A percentile compares a stretch with the other conserved stretches of the same genome.
Evolutionary conservation across 768 basidiomycete genomes (phyloP).

Genomic region (Lactarius tabidus): DNA sequence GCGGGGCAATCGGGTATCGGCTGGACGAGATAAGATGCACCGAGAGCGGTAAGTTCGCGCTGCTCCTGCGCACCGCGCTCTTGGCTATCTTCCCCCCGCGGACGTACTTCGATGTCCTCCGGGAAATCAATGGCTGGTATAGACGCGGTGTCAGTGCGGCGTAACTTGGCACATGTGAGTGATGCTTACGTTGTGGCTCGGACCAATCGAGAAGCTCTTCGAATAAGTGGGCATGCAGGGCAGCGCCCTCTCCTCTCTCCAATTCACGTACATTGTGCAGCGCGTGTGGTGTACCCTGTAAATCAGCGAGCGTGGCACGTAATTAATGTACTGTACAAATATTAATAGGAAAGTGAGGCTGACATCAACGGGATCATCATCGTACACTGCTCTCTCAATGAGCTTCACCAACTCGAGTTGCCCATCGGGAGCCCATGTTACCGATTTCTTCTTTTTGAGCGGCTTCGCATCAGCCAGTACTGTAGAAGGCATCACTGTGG

Average conservation of each 20-base stretch:
- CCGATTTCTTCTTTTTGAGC: slow-evolving; percentile 68
- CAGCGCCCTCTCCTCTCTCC: slow-evolving; percentile 84
- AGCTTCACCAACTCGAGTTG: slow-evolving; percentile 69
- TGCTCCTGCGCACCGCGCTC: slow-evolving; percentile 71
- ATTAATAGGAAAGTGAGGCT: slow-evolving; percentile 46
- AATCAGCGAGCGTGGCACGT: slow-evolving; percentile 35
- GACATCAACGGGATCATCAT: slow-evolving; percentile 85
- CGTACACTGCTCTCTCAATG: slow-evolving; percentile 85
- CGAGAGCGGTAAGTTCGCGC: slow-evolving; percentile 72
- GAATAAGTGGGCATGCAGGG: slow-evolving; percentile 75
- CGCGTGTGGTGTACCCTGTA: slow-evolving; percentile 64
- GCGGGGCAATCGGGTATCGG: slow-evolving; percentile 78
- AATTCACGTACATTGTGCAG: slow-evolving; percentile 75
- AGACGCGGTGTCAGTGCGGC: slow-evolving; percentile 27
- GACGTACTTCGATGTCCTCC: slow-evolving; percentile 46
- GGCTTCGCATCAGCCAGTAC: slow-evolving; percentile 32
- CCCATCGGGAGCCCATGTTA: slow-evolving; percentile 73
- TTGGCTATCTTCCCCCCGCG: slow-evolving; percentile 62
- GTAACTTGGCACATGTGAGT: slow-evolving; percentile 13
- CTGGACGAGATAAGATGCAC: slow-evolving; percentile 66
- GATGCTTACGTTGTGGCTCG: slow-evolving; percentile 70
- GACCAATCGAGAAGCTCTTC: slow-evolving; percentile 86
- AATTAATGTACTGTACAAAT: slow-evolving; percentile 49
- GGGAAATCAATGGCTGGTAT: slow-evolving; percentile 60
- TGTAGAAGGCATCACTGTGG: slow-evolving; percentile 55